Conservation (phyloP, 208 protist genomes). For the Crithidia expoeki region DNA sequence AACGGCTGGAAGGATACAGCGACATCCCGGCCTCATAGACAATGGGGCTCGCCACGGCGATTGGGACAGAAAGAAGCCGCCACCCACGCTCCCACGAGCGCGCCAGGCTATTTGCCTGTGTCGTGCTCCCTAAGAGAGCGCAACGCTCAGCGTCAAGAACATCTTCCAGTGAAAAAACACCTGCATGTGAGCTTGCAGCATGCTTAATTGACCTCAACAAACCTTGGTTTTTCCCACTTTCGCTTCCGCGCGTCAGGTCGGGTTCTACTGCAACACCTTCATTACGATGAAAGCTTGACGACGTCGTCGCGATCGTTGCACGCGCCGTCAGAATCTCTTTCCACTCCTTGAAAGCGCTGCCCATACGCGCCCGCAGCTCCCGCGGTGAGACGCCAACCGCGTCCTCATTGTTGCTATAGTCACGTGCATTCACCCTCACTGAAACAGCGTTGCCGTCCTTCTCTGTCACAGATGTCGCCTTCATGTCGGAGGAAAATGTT, state of each 20-base stretch:
- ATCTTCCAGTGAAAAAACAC: background rate
- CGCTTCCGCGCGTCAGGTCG: too few relatives aligned
- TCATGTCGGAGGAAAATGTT: too few relatives aligned
- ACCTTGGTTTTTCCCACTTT: too few relatives aligned
- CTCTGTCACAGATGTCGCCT: too few relatives aligned
- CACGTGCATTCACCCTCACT: background rate
- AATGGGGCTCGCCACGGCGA: conserved; percentile 12
- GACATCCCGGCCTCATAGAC: background rate
- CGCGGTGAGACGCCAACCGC: background rate
- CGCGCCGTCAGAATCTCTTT: background rate
- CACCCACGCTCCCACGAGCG: conserved; percentile 3
- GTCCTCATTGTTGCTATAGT: background rate
- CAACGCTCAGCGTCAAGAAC: conserved; percentile 3
- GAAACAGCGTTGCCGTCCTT: too few relatives aligned
- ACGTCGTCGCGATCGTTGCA: background rate
- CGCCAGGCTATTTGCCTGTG: background rate
- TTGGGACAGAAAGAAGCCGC: background rate
- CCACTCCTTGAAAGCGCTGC: conserved; percentile 5
- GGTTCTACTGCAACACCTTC: background rate
- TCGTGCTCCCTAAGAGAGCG: background rate
- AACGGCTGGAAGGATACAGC: background rate
- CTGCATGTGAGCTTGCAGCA: too few relatives aligned
- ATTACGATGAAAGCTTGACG: background rate
- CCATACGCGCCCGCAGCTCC: background rate
- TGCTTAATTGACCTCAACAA: too few relatives aligned